phyloP scores from a whole-genome alignment of 2,329 filamentous ascomycete species.

The Clonostachys rosea region DNA sequence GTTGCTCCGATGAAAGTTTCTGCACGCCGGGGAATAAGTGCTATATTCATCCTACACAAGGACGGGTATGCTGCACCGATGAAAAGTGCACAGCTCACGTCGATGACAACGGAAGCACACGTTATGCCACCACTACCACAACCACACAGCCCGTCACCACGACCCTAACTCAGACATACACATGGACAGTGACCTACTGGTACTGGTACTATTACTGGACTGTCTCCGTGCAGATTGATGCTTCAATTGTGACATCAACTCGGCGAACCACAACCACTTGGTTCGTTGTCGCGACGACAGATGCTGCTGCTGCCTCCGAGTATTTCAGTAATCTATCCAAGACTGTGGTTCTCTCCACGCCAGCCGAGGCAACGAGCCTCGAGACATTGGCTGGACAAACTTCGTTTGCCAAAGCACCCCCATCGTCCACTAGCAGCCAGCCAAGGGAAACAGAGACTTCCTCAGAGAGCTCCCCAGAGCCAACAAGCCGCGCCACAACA shows the following conservation, averaged over 20 bases:
- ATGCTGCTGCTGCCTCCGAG: conserved; percentile 7
- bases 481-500: background rate
- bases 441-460: background rate
- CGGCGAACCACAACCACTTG: conserved; percentile 5
- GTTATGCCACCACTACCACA: conserved; percentile 8
- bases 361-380: conserved; percentile 12
- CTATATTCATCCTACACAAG: background rate
- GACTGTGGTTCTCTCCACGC: conserved; percentile 9
- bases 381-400: conserved; percentile 11
- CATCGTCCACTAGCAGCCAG: background rate
- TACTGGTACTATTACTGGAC: conserved; percentile 17
- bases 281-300: conserved; percentile 11
- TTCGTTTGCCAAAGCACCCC: conserved; percentile 2
- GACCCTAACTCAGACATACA: conserved; percentile 9
- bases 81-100: conserved; percentile 12
- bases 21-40: conserved; percentile 13
- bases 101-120: conserved; percentile 8
- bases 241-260: conserved; percentile 11
- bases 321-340: conserved; percentile 9
- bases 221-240: conserved; percentile 9
- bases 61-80: conserved; percentile 14
- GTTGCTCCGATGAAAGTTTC: conserved; percentile 11
- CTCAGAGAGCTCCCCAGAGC: background rate
- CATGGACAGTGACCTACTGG: conserved; percentile 13
- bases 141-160: conserved; percentile 5